Evolutionary conservation across 176 grass and related monocot species (phyloP).

Genomic region (Ampelocalamus luodianensis): DNA sequence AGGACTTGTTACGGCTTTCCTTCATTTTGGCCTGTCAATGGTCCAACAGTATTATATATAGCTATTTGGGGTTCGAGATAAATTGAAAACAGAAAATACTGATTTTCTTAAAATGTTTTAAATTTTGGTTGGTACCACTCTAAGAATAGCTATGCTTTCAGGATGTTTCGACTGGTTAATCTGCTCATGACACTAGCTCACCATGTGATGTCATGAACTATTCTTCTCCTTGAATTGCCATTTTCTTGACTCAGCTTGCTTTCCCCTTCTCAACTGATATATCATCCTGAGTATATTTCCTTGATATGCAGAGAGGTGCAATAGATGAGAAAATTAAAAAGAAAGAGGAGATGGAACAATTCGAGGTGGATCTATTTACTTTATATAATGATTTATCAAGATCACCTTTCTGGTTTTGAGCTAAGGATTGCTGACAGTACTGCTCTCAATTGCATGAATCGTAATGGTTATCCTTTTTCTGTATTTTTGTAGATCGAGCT

Average conservation of each 20-base stretch:
- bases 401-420: neutral
- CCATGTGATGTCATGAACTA: slow-evolving; percentile 2
- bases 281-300: slow-evolving; percentile 14
- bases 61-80: slow-evolving; percentile 2
- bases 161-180: neutral
- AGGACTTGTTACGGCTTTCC: neutral
- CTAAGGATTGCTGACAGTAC: neutral
- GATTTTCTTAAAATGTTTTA: neutral
- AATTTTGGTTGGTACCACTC: neutral
- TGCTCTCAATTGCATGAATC: neutral
- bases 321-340: slow-evolving; percentile 90
- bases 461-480: slow-evolving; percentile 6
- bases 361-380: slow-evolving; percentile 65
- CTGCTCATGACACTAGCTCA: neutral
- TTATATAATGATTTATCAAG: slow-evolving; percentile 23
- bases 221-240: neutral
- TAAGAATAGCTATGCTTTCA: slow-evolving; percentile 16
- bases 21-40: neutral
- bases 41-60: neutral
- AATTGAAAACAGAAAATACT: neutral
- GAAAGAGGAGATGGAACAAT: slow-evolving; percentile 93
- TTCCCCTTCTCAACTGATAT: slow-evolving; percentile 6
- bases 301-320: slow-evolving; percentile 71
- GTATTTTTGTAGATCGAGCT: slow-evolving; percentile 69
- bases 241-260: neutral